Conservation (phyloP, 1,284 basidiomycete species). For the Fomitopsis pinicola region DNA sequence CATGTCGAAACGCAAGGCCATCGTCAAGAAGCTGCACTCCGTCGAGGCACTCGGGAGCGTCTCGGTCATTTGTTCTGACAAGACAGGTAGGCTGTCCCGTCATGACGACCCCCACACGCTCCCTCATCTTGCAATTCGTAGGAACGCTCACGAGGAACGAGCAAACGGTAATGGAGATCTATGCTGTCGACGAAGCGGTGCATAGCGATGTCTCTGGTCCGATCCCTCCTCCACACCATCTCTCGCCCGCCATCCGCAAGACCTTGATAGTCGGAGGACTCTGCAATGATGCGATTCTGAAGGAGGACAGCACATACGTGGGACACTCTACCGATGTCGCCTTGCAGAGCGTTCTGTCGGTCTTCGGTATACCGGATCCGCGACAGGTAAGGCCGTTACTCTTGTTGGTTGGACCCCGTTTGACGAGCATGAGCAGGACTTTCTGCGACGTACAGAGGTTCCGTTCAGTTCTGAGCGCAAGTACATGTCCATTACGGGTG, state of each 20-base stretch:
- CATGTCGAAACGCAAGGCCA: slow-evolving; percentile 93
- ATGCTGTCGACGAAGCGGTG: slow-evolving; percentile 80
- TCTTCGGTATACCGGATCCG: slow-evolving; percentile 69
- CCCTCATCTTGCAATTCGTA: slow-evolving; percentile 23
- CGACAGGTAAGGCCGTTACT: slow-evolving; percentile 48
- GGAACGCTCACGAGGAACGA: slow-evolving; percentile 97
- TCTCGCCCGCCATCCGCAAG: slow-evolving; percentile 56
- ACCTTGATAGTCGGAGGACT: slow-evolving; percentile 63
- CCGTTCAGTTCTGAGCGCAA: slow-evolving; percentile 94
- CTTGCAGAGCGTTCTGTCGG: slow-evolving; percentile 75
- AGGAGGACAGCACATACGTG: slow-evolving; percentile 72
- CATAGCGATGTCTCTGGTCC: slow-evolving; percentile 52
- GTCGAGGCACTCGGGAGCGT: slow-evolving; percentile 94
- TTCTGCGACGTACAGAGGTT: slow-evolving; percentile 74
- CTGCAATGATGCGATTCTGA: slow-evolving; percentile 71
- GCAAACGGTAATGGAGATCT: slow-evolving; percentile 89
- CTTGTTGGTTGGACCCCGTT: slow-evolving; percentile 4
- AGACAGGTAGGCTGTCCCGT: slow-evolving; percentile 63
- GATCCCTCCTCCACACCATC: slow-evolving; percentile 23
- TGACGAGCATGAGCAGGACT: slow-evolving; percentile 38
- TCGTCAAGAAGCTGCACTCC: slow-evolving; percentile 94
- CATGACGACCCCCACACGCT: background rate
- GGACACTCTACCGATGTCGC: slow-evolving; percentile 96
- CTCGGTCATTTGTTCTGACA: slow-evolving; percentile 96
- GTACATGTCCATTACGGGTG: slow-evolving; percentile 86